A percentile compares a stretch with the other conserved stretches of the same genome.
phyloP scores from a whole-genome alignment of 257 asterid genomes.

The Mentha longifolia region DNA sequence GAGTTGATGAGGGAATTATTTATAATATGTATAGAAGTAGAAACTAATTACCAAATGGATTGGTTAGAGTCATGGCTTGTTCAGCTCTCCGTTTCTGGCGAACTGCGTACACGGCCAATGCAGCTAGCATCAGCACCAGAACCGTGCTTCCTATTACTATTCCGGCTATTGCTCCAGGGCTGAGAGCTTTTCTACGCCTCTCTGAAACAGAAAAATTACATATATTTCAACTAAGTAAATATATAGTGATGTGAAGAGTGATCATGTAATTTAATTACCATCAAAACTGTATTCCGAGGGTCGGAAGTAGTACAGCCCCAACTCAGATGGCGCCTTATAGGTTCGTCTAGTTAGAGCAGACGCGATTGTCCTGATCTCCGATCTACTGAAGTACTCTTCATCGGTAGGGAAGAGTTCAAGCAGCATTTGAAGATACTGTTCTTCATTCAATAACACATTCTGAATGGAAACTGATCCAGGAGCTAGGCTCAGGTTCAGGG shows the following conservation, averaged over 20 bases:
- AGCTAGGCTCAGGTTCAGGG: constrained; percentile 65
- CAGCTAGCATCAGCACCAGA: constrained; percentile 63
- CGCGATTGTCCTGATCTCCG: constrained; percentile 76
- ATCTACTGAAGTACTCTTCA: constrained; percentile 61
- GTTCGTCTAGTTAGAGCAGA: constrained; percentile 72
- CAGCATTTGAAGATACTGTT: constrained; percentile 80
- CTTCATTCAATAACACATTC: constrained; percentile 68
- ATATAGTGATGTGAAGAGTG: background rate
- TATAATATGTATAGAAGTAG: background rate
- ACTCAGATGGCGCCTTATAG: constrained; percentile 76
- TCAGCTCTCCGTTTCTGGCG: constrained; percentile 84
- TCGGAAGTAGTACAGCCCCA: constrained; percentile 87
- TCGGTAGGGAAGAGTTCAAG: constrained; percentile 67
- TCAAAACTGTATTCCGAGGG: constrained; percentile 69
- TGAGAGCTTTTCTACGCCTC: constrained; percentile 43
- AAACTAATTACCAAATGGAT: constrained; percentile 70
- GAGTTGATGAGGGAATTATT: background rate
- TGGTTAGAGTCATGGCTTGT: constrained; percentile 69
- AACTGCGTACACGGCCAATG: constrained; percentile 66
- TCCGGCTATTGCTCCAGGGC: constrained; percentile 59
- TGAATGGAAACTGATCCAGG: constrained; percentile 82
- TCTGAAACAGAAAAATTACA: constrained; percentile 32
- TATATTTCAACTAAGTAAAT: background rate
- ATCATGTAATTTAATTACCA: constrained; percentile 42
- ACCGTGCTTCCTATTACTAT: constrained; percentile 60